Base-by-base conservation (phyloP, 768 basidiomycete species). In the Coprinellus aureogranulatus region DNA sequence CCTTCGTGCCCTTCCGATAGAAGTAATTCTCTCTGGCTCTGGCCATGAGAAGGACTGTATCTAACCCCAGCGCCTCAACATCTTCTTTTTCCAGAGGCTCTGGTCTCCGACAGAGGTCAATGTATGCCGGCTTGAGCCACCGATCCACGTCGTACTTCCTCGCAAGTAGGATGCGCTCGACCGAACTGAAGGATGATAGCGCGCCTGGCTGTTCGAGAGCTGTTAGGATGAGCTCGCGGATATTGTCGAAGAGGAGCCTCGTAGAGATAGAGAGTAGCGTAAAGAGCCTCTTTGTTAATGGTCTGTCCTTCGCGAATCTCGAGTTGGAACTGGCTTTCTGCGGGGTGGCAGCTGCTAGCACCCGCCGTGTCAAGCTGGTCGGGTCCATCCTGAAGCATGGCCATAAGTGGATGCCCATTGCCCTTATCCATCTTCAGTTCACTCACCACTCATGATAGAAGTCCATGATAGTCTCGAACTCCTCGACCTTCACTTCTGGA, bases 121-220 rank as follows among this genome's bases (percentile, higher is more conserved):
- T 65, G 59, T 76, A 77, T n/a, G 77, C 74, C 0, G 72, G 68
- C 11, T 63, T 55, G 20, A 75, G 67, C 79, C 79, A 81, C 34
- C 67, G 61, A 12, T 63, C 65, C 25, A 80, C 68, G 53, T 71
- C 66, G 55, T 74, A 72, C 59, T 73, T 71, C 34, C 65, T 62
- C 3, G 78, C 78, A 22, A 81, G 70, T 23, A 63, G 63, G 28
- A 80, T 66, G 46, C 67, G 66, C 30, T 72, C 66, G 37, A 74
- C 66, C 14, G 73, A 70, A 50, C 8, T 10, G 28, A 14, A 25
- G 25, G 4, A 34, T 6, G 34, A 4, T n/a, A 49, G 48, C 31
- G 11, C 9, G 27, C 45, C 45, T 49, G 34, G 34, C 8, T 14
- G 8, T 72, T 68, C 4, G 72, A 51, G 3, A 11, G 23, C 56